These are phyloP conservation scores for Royoungia palumana DNA, from an alignment of 768 basidiomycete species.

Conservation along the genomic window DNA sequence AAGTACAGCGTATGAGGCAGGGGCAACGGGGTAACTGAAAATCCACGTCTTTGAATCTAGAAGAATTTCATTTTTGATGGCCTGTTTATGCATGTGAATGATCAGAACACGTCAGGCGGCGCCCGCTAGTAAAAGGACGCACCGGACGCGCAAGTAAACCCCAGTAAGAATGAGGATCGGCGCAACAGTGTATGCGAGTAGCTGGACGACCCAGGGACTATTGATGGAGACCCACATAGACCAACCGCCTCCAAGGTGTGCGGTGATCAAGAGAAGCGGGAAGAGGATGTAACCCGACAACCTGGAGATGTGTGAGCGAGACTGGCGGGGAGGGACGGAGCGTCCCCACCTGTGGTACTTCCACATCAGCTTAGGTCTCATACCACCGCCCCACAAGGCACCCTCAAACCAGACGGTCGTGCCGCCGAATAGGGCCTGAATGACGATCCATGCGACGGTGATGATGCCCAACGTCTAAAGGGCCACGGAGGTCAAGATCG, in stretches of 20 bases:
- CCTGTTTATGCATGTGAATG: conserved; percentile 31
- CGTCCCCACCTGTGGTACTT: conserved; percentile 71
- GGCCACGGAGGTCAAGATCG: too few species aligned
- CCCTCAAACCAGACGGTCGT: conserved; percentile 79
- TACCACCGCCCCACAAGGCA: conserved; percentile 63
- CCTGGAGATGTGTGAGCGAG: conserved; percentile 31
- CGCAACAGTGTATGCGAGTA: conserved; percentile 53
- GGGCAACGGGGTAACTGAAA: too few species aligned
- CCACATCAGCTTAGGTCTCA: conserved; percentile 72
- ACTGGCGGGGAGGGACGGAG: not conserved
- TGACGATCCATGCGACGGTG: conserved; percentile 55
- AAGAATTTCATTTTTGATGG: conserved; percentile 64
- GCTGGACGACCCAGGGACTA: conserved; percentile 37
- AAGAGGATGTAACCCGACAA: conserved; percentile 74
- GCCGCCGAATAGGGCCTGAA: conserved; percentile 62
- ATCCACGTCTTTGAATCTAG: conserved; percentile 12
- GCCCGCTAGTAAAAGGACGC: conserved; percentile 9
- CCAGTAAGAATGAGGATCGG: conserved; percentile 45
- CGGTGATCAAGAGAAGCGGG: conserved; percentile 55
- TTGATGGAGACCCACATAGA: conserved; percentile 53
- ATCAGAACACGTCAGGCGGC: not conserved
- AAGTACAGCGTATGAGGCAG: not conserved
- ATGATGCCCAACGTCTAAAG: conserved; percentile 62
- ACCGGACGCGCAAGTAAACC: conserved; percentile 54
- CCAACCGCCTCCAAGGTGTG: conserved; percentile 68